These are phyloP conservation scores for Pseudocercospora fuligena DNA, from an alignment of 2,329 filamentous ascomycete species.

Conservation along the genomic window DNA sequence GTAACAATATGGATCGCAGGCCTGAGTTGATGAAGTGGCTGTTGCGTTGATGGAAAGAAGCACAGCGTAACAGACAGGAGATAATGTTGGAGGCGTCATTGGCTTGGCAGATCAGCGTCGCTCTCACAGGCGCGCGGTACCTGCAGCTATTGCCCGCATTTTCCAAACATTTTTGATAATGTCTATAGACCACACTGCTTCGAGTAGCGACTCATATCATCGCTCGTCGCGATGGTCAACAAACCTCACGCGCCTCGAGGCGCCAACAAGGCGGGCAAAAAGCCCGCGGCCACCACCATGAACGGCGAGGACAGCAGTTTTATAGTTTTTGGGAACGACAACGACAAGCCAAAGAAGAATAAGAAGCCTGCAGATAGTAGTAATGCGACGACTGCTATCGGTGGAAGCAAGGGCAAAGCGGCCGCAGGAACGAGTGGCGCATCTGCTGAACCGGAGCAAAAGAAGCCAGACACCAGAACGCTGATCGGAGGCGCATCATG, in stretches of 20 bases:
- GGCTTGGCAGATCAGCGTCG: background rate
- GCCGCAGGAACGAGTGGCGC: slow-evolving; percentile 27
- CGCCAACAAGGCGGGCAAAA: slow-evolving; percentile 46
- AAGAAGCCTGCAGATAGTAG: slow-evolving; percentile 38
- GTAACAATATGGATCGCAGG: background rate
- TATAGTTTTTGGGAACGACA: slow-evolving; percentile 54
- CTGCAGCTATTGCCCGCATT: background rate
- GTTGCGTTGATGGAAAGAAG: background rate
- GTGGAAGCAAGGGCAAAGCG: slow-evolving; percentile 33
- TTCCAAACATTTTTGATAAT: background rate
- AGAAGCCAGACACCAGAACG: slow-evolving; percentile 68
- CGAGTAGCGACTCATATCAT: background rate
- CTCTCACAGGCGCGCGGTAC: background rate
- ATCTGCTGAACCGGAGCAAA: slow-evolving; percentile 43
- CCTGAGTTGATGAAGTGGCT: background rate
- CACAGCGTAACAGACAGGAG: background rate
- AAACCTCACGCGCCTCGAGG: slow-evolving; percentile 54
- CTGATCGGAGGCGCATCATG: slow-evolving; percentile 93
- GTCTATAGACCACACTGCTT: background rate
- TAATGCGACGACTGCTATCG: slow-evolving; percentile 18
- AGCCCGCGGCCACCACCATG: slow-evolving; percentile 40
- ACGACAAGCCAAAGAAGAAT: slow-evolving; percentile 49
- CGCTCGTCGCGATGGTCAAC: slow-evolving; percentile 48
- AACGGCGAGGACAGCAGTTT: slow-evolving; percentile 55
- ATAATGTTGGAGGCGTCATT: background rate